A percentile compares a stretch with the other conserved stretches of the same genome.
Evolutionary conservation across 306 rosid genomes (phyloP).

Genomic region (Malus domestica): ASM211411v1 NC_041798.1:35342501-35343000

Average conservation of each 20-base stretch:
- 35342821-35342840: too few relatives aligned
- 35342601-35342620: constrained; percentile 37
- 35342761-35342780: too few relatives aligned
- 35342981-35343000: too few relatives aligned
- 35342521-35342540: constrained; percentile 39
- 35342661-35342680: too few relatives aligned
- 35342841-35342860: too few relatives aligned
- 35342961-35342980: too few relatives aligned
- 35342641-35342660: constrained; percentile 28
- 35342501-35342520: constrained; percentile 33
- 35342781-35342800: neutral
- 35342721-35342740: neutral
- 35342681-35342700: neutral
- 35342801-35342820: neutral
- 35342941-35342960: too few relatives aligned
- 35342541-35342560: constrained; percentile 33
- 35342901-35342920: too few relatives aligned
- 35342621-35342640: constrained; percentile 31
- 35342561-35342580: constrained; percentile 38
- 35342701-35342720: neutral
- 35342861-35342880: too few relatives aligned
- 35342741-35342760: too few relatives aligned
- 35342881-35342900: too few relatives aligned
- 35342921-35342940: too few relatives aligned
- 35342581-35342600: constrained; percentile 48